These are phyloP conservation scores for Linderniella brevidens DNA, from an alignment of 257 asterid genomes.

Conservation along the genomic window DNA sequence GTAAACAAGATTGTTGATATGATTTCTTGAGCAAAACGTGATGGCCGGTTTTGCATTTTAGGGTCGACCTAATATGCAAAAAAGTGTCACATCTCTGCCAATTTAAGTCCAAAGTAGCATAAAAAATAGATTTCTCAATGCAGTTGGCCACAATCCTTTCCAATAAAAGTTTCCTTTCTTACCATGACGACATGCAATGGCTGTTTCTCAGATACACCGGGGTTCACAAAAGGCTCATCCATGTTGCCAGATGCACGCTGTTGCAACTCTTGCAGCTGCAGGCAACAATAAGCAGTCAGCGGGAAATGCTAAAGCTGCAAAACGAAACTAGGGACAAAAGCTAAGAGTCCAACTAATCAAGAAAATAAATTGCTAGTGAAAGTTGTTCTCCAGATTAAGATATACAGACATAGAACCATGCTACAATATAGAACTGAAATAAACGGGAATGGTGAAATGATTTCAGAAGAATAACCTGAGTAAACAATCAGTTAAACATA, in stretches of 20 bases:
- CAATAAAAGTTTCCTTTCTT: conserved; percentile 13
- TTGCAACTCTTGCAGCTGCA: conserved; percentile 86
- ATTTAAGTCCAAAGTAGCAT: conserved; percentile 5
- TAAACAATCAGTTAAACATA: no score
- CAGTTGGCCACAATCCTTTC: no score
- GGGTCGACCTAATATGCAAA: conserved; percentile 60
- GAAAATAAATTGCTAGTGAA: no score
- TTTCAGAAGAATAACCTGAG: no score
- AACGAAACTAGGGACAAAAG: no score
- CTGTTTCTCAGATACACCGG: conserved; percentile 79
- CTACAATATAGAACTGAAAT: no score
- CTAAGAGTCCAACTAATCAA: no score
- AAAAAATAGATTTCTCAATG: no score
- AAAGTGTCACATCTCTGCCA: conserved; percentile 4
- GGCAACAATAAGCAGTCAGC: conserved; percentile 4
- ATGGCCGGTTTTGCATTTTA: conserved; percentile 48
- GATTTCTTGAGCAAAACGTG: conserved; percentile 67
- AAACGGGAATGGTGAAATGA: no score
- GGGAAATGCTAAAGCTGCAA: no score
- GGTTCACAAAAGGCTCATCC: conserved; percentile 63
- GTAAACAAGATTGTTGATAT: conserved; percentile 72
- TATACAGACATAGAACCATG: no score
- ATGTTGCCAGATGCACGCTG: conserved; percentile 66
- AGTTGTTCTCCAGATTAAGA: no score
- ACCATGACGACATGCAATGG: conserved; percentile 96